phyloP scores from a whole-genome alignment of 768 basidiomycete species.

The Mycena galopus region DNA sequence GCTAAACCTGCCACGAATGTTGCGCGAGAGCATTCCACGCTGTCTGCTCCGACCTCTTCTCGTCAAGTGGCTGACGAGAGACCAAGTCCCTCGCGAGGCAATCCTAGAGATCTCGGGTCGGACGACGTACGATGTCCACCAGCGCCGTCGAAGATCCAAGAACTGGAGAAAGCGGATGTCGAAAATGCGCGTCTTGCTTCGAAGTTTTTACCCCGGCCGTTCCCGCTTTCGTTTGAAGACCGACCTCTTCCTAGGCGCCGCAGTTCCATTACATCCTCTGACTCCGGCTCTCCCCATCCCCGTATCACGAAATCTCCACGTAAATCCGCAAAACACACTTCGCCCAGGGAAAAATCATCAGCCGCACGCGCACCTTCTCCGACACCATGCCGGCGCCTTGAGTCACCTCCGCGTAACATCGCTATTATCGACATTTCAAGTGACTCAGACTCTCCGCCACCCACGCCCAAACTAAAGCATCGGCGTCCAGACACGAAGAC shows the following conservation, averaged over 20 bases:
- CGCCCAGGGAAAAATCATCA: constrained; percentile 31
- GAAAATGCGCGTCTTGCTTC: constrained; percentile 9
- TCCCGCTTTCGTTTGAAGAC: constrained; percentile 29
- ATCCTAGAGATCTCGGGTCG: background rate
- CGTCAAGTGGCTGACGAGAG: background rate
- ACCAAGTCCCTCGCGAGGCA: background rate
- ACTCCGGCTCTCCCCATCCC: constrained; percentile 17
- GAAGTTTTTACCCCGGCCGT: constrained; percentile 10
- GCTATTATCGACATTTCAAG: constrained; percentile 33
- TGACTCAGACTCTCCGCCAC: constrained; percentile 21
- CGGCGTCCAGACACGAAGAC: background rate
- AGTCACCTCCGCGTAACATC: background rate
- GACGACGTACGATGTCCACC: constrained; percentile 3
- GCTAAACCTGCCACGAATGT: background rate
- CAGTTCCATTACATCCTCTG: constrained; percentile 17
- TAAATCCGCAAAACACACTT: constrained; percentile 41
- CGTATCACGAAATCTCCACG: constrained; percentile 48
- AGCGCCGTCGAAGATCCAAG: constrained; percentile 12
- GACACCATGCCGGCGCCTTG: background rate
- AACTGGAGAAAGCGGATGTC: background rate
- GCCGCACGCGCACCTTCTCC: constrained; percentile 24
- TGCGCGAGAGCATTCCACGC: background rate
- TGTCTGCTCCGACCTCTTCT: constrained; percentile 24
- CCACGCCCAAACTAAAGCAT: background rate
- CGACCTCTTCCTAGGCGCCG: constrained; percentile 11